Conservation (phyloP, 225 moss, liverwort and hornwort species). For the Thuidium tamariscinum region DNA sequence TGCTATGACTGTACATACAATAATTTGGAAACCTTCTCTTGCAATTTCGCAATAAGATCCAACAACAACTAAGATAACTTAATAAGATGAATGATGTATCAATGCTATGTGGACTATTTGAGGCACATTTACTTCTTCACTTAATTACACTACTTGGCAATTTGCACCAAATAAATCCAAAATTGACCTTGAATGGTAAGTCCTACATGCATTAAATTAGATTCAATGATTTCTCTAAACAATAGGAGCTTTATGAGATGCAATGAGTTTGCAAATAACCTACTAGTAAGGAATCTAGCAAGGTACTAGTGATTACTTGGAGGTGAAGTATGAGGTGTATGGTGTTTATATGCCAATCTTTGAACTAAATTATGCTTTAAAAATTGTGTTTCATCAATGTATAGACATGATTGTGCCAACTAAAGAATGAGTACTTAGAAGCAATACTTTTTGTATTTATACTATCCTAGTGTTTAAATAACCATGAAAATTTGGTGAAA, state of each 20-base stretch:
- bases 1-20: too few species aligned
- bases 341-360: neutral
- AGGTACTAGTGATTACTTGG: neutral
- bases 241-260: neutral
- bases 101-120: neutral
- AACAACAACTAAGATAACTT: neutral
- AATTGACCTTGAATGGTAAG: neutral
- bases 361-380: neutral
- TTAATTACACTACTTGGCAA: neutral
- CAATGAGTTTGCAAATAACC: neutral
- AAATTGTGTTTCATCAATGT: neutral
- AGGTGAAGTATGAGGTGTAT: neutral
- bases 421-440: neutral
- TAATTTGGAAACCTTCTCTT: neutral
- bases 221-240: neutral
- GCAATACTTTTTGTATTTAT: accelerated
- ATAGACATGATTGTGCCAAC: neutral
- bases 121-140: too few species aligned
- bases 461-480: neutral
- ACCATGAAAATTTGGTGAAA: neutral
- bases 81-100: neutral
- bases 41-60: accelerated
- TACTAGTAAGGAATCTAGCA: neutral
- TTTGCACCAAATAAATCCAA: neutral
- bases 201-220: too few species aligned